phyloP scores from a whole-genome alignment of 2,329 filamentous ascomycete genomes.

The Colletotrichum lupini region DNA sequence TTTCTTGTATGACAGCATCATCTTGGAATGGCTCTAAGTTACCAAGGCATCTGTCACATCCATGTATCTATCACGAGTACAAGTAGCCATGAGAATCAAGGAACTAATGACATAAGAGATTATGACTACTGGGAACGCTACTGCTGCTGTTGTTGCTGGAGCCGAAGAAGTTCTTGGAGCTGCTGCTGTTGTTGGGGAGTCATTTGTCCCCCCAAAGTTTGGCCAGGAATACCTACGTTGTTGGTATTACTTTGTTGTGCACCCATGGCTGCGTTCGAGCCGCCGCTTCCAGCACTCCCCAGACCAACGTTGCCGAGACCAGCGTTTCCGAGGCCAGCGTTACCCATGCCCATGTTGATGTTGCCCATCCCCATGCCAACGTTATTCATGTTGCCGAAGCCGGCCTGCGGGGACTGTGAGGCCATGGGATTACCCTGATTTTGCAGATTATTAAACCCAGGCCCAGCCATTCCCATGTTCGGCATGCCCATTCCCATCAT shows the following conservation, averaged over 20 bases:
- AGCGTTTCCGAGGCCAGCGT: not conserved
- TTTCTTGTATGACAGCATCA: constrained; percentile 33
- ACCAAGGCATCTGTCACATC: not conserved
- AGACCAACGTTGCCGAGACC: not conserved
- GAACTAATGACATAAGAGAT: not conserved
- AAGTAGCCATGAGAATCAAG: not conserved
- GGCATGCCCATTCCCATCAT: not conserved
- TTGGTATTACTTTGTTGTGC: not conserved
- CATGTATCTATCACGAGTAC: not conserved
- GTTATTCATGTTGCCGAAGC: not conserved
- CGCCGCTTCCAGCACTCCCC: not conserved
- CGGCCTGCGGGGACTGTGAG: not conserved
- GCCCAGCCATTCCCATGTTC: not conserved
- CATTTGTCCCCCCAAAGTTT: not conserved
- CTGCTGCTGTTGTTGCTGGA: not conserved
- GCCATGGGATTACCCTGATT: not conserved
- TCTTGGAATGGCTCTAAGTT: constrained; percentile 24
- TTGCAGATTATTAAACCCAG: not conserved
- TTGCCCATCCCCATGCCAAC: not conserved
- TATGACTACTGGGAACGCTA: not conserved
- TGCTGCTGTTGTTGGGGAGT: not conserved
- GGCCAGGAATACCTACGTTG: not conserved
- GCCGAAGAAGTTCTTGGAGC: not conserved
- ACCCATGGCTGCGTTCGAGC: not conserved
- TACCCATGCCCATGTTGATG: not conserved